These are phyloP conservation scores for Canavalia gladiata DNA, from an alignment of 306 rosid genomes.

Conservation along the genomic window DNA sequence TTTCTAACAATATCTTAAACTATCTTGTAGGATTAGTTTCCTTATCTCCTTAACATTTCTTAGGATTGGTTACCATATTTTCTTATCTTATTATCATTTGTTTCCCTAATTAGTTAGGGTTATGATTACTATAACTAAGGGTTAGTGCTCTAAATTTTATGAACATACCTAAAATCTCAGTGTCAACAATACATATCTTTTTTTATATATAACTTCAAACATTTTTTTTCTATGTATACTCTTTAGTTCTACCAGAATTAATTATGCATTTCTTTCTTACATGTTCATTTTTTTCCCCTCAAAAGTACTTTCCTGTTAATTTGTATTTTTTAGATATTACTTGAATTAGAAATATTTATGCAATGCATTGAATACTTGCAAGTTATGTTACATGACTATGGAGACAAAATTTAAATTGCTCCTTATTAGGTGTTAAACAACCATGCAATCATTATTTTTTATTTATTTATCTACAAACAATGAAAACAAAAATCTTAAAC, in stretches of 20 bases:
- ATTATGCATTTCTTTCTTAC: background rate
- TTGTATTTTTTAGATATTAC: background rate
- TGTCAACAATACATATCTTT: background rate
- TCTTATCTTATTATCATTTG: too few relatives aligned
- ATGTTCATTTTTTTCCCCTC: background rate
- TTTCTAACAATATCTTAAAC: too few relatives aligned
- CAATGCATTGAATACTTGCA: background rate
- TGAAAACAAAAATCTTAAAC: background rate
- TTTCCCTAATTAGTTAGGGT: too few relatives aligned
- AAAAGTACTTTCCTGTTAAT: background rate
- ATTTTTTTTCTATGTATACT: background rate
- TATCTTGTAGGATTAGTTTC: too few relatives aligned
- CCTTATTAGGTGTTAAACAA: background rate
- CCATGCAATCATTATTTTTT: background rate
- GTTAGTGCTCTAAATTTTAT: too few relatives aligned
- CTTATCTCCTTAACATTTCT: too few relatives aligned
- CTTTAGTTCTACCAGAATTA: background rate
- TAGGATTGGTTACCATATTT: too few relatives aligned
- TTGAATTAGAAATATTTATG: background rate
- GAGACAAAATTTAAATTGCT: constrained; percentile 1
- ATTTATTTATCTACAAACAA: constrained; percentile 19
- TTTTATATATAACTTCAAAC: background rate
- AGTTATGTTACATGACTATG: background rate
- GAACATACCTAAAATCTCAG: too few relatives aligned
- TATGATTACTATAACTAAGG: too few relatives aligned